Conservation (phyloP, 2,329 filamentous ascomycete genomes). For the Nemania sp. region DNA sequence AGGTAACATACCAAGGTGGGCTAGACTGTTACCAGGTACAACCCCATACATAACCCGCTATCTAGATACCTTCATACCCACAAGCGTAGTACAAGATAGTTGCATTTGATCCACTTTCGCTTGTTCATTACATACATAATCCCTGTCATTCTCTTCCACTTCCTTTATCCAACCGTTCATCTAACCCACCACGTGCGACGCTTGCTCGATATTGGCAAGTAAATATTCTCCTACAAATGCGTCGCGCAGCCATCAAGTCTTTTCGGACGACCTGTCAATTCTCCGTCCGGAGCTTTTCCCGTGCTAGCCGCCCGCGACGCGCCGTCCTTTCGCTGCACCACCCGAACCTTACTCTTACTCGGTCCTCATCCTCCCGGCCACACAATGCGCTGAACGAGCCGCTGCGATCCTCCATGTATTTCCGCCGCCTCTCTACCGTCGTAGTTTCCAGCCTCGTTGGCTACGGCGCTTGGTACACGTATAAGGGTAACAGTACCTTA, state of each 20-base stretch:
- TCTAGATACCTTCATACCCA: too few species aligned
- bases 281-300: conserved; percentile 70
- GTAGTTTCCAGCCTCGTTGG: conserved; percentile 78
- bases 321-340: conserved; percentile 52
- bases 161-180: conserved; percentile 27
- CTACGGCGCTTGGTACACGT: conserved; percentile 82
- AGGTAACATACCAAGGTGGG: neutral
- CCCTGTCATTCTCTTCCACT: conserved; percentile 32
- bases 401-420: conserved; percentile 79
- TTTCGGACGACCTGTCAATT: conserved; percentile 76
- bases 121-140: conserved; percentile 18
- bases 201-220: conserved; percentile 37
- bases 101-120: conserved; percentile 18
- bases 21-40: neutral
- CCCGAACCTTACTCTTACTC: conserved; percentile 50
- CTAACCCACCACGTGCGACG: conserved; percentile 27
- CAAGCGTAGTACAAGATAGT: neutral
- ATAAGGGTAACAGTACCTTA: conserved; percentile 60
- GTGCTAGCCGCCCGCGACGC: conserved; percentile 58
- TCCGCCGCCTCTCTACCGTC: conserved; percentile 75
- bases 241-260: conserved; percentile 76
- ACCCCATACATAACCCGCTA: too few species aligned
- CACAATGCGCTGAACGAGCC: conserved; percentile 59
- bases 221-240: conserved; percentile 65
- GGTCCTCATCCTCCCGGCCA: conserved; percentile 55